phyloP scores from a whole-genome alignment of 2,329 filamentous ascomycete genomes.

The Cladorrhinum sp. region DNA sequence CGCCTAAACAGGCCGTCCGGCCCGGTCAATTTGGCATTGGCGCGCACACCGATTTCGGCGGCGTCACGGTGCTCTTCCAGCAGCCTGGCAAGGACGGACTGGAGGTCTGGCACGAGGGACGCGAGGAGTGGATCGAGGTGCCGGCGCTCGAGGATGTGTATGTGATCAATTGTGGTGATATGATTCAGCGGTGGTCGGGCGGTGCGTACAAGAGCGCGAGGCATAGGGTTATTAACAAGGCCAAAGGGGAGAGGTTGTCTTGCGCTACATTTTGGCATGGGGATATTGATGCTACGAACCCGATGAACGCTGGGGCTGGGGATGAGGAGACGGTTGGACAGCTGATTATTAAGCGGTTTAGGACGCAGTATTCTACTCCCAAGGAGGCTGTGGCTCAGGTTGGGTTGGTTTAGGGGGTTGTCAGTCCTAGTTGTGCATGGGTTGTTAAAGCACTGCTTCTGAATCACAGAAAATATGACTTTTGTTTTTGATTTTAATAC shows the following conservation, averaged over 20 bases:
- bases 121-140: constrained; percentile 22
- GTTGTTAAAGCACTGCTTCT: too few species aligned
- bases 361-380: background rate
- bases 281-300: constrained; percentile 14
- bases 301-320: background rate
- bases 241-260: constrained; percentile 1
- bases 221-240: constrained; percentile 22
- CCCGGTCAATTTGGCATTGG: constrained; percentile 21
- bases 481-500: too few species aligned
- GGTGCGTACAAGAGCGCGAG: constrained; percentile 20
- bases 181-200: constrained; percentile 22
- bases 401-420: background rate
- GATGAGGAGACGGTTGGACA: background rate
- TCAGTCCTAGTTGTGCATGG: too few species aligned
- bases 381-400: background rate
- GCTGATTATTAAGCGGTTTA: background rate
- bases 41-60: constrained; percentile 29
- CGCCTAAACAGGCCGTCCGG: background rate
- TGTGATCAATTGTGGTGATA: constrained; percentile 29
- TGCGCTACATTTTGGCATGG: constrained; percentile 29
- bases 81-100: constrained; percentile 27
- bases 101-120: constrained; percentile 24
- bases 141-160: constrained; percentile 23
- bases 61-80: constrained; percentile 28
- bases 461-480: too few species aligned